Percentiles rank a stretch among this genome's conserved stretches.
phyloP scores from a whole-genome alignment of 1,284 basidiomycete species.

The Austroboletus novae-zelandiae region DNA sequence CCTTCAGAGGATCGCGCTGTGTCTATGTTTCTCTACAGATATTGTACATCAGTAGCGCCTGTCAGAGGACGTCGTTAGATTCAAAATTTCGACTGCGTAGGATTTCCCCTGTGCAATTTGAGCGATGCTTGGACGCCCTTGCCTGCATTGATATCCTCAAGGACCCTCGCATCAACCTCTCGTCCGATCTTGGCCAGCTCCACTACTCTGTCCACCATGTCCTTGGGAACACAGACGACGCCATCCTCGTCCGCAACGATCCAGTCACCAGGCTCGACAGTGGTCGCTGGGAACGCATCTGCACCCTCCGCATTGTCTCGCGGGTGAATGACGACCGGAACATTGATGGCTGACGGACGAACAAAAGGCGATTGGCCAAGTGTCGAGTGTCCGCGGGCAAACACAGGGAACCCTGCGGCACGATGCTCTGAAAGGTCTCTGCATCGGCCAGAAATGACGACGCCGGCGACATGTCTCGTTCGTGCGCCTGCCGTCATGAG shows the following conservation, averaged over 20 bases:
- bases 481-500: conserved; percentile 87
- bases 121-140: conserved; percentile 77
- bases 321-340: conserved; percentile 66
- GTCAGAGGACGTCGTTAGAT: not conserved
- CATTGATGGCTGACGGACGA: conserved; percentile 75
- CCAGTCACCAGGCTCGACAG: conserved; percentile 77
- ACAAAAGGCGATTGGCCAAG: conserved; percentile 89
- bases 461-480: conserved; percentile 64
- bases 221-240: conserved; percentile 77
- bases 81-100: not conserved
- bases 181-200: conserved; percentile 59
- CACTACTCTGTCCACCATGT: conserved; percentile 56
- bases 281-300: conserved; percentile 49
- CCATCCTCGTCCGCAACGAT: conserved; percentile 89
- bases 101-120: conserved; percentile 66
- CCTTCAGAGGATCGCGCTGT: no score
- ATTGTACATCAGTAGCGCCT: no score
- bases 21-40: no score
- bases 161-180: conserved; percentile 71
- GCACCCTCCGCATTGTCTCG: conserved; percentile 29
- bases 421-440: conserved; percentile 81
- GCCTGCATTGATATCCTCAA: conserved; percentile 76
- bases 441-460: conserved; percentile 82
- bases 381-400: conserved; percentile 79
- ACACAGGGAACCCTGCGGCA: conserved; percentile 68